Base-by-base conservation (phyloP, 2,329 filamentous ascomycete genomes). In the Zymoseptoria tritici region DNA sequence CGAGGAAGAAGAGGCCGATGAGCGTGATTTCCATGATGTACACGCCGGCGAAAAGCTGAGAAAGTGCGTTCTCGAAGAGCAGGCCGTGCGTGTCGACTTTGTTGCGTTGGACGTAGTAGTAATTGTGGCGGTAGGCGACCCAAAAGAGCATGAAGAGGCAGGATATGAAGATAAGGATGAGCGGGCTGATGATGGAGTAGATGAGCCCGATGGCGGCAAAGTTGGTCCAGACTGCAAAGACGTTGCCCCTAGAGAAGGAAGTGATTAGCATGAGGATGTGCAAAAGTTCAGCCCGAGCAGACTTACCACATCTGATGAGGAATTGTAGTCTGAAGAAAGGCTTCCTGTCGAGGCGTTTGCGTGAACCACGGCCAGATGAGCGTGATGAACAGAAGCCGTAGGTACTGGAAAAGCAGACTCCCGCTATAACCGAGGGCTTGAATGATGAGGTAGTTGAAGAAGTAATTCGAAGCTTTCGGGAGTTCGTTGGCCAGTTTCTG, bases 191-290 rank as follows among this genome's bases (percentile, higher is more conserved):
- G 57, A 97, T 83, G 50, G 85, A 89, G 75, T 96, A 97, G 42
- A 97, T 86, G 76, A 70, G 74, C 79, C 80, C 91, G 66, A 97
- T 97, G 64, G 89, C 94, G 52, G 91, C 93, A 66, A 97, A 88
- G 70, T 95, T 96, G 56, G 93, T 96, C 73, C 96, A 97, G 0
- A 96, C 86, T 0, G 93, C 92, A 74, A 96, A 97, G 77, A 94
- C 92, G 0, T 85, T 86, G 5, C 92, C 93, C 92, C 93, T 53
- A 11, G n/a, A 3, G 4, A 13, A 29, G 13, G 22, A 26, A 31
- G 22, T 9, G 11, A 31, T 53, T n/a, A 53, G 52, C 52, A 31
- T 29, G n/a, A 16, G 11, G 1, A n/a, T n/a, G 8, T 21, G 24
- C 3, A n/a, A 13, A 8, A 16, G 16, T 13, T 53, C 13, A 4